phyloP scores from a whole-genome alignment of 768 basidiomycete species.

The Suillus subaureus region DNA sequence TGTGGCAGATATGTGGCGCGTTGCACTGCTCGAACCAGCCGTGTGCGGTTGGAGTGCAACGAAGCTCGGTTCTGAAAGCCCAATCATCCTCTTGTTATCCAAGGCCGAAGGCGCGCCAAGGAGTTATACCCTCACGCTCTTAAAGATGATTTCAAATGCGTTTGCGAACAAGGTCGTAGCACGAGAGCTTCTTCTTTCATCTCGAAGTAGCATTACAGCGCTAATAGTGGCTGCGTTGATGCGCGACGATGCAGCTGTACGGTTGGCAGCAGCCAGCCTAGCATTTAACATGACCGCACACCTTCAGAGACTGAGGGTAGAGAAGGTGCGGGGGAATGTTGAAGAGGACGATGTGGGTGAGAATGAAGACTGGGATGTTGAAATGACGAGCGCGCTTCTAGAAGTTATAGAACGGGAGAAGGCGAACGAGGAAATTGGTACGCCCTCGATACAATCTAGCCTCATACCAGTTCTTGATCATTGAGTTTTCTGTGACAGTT shows the following conservation, averaged over 20 bases:
- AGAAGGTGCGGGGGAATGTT: slow-evolving; percentile 34
- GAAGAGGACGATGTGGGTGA: slow-evolving; percentile 45
- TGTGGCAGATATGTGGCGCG: slow-evolving; percentile 79
- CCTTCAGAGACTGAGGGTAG: slow-evolving; percentile 64
- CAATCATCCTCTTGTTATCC: slow-evolving; percentile 47
- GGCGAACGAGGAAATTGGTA: slow-evolving; percentile 79
- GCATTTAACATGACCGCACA: slow-evolving; percentile 74
- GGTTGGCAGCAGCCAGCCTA: slow-evolving; percentile 80
- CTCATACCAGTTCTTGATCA: slow-evolving; percentile 6
- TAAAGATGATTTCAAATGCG: slow-evolving; percentile 71
- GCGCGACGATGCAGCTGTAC: slow-evolving; percentile 65
- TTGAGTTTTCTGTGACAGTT: slow-evolving; percentile 44
- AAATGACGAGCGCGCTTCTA: slow-evolving; percentile 80
- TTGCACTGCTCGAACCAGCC: slow-evolving; percentile 67
- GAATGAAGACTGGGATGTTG: slow-evolving; percentile 84
- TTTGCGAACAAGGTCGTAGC: slow-evolving; percentile 50
- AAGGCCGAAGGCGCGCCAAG: slow-evolving; percentile 45
- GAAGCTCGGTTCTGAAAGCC: slow-evolving; percentile 36
- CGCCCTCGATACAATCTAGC: slow-evolving; percentile 31
- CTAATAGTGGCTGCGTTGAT: slow-evolving; percentile 70
- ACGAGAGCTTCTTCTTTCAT: slow-evolving; percentile 40
- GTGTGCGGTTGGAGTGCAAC: slow-evolving; percentile 54
- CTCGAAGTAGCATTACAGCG: slow-evolving; percentile 43
- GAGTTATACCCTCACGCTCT: slow-evolving; percentile 63
- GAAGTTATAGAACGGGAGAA: slow-evolving; percentile 76